Conservation (phyloP, 1,139 yeast genomes). For the Candida freyschussii region DNA sequence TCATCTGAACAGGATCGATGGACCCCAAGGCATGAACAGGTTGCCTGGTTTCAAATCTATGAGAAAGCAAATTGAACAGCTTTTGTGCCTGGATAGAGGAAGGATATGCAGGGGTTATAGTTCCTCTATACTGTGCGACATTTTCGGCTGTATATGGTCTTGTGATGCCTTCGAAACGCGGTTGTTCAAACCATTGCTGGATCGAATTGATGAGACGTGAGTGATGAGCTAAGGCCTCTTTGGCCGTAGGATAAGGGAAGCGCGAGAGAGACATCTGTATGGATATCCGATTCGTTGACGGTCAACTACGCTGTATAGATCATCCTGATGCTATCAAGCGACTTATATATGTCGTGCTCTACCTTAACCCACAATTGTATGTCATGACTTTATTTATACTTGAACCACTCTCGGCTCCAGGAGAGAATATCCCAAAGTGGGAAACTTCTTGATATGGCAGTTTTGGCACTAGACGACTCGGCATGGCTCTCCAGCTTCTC, state of each 20-base stretch:
- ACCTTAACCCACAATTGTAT: too few species aligned
- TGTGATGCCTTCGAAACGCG: conserved; percentile 43
- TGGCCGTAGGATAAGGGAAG: conserved; percentile 17
- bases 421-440: too few species aligned
- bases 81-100: conserved; percentile 54
- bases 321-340: too few species aligned
- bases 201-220: conserved; percentile 28
- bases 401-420: too few species aligned
- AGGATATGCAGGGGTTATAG: conserved; percentile 41
- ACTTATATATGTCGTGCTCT: too few species aligned
- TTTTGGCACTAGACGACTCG: too few species aligned
- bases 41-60: conserved; percentile 36
- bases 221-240: conserved; percentile 13
- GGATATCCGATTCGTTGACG: too few species aligned
- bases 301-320: too few species aligned
- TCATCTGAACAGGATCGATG: conserved; percentile 58
- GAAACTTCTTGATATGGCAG: too few species aligned
- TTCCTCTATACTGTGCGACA: conserved; percentile 50
- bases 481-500: too few species aligned
- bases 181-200: conserved; percentile 47
- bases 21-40: conserved; percentile 60
- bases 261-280: conserved; percentile 7
- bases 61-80: conserved; percentile 40
- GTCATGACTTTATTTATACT: too few species aligned
- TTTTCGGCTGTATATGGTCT: conserved; percentile 51